A percentile compares a stretch with the other conserved stretches of the same genome.
Conservation (phyloP, 1,284 basidiomycete genomes). For the Bondarzewia mesenterica region DNA sequence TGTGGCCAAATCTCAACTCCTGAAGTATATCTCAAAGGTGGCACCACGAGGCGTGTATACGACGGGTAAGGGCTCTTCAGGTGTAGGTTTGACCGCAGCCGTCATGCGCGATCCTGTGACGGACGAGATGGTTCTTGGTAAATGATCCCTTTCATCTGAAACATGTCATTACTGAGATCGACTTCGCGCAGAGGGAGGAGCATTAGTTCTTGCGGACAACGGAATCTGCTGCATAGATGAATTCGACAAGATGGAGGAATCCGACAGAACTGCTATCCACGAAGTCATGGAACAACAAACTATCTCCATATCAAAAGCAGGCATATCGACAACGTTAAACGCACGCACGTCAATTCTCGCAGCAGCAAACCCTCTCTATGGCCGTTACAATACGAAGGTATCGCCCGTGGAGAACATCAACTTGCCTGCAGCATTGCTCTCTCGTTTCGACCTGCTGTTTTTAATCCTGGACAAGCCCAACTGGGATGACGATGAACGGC, state of each 20-base stretch:
- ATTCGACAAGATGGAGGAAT: constrained; percentile 99
- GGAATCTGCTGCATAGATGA: constrained; percentile 99
- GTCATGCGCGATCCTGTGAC: constrained; percentile 99
- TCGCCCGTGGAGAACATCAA: constrained; percentile 99
- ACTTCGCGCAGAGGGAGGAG: constrained; percentile 82
- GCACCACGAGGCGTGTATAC: constrained; percentile 98
- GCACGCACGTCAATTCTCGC: constrained; percentile 98
- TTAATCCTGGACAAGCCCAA: constrained; percentile 94
- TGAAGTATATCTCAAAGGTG: constrained; percentile 98
- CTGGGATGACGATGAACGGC: constrained; percentile 90
- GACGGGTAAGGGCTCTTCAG: constrained; percentile 95
- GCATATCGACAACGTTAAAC: constrained; percentile 97
- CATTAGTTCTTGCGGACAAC: constrained; percentile 96
- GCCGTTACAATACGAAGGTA: constrained; percentile 95
- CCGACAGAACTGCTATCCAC: constrained; percentile 96
- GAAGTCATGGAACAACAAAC: constrained; percentile 99
- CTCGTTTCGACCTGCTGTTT: constrained; percentile 95
- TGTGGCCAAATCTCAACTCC: constrained; percentile 96
- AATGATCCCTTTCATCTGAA: constrained; percentile 21
- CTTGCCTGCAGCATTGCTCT: constrained; percentile 91
- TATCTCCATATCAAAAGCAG: constrained; percentile 98
- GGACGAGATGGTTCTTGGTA: constrained; percentile 98
- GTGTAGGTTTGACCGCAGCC: constrained; percentile 96
- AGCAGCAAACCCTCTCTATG: constrained; percentile 96
- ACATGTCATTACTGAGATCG: constrained; percentile 8